phyloP scores from a whole-genome alignment of 2,329 filamentous ascomycete genomes.

The Basipetospora chlamydospora region DNA sequence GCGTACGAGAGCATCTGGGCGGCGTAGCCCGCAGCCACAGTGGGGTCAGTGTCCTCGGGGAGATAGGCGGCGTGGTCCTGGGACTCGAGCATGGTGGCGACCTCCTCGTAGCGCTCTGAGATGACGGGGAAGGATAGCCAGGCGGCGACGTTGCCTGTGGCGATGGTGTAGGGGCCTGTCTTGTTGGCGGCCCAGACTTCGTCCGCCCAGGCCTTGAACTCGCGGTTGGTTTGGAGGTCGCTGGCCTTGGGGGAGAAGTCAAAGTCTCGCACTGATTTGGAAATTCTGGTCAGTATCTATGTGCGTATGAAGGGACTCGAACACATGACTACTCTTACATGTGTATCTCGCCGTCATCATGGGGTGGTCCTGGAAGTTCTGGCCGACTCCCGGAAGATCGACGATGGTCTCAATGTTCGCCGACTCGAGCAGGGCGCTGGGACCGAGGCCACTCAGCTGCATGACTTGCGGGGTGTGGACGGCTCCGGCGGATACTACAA shows the following conservation, averaged over 20 bases:
- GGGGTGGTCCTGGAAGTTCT: conserved; percentile 39
- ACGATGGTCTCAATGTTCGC: conserved; percentile 30
- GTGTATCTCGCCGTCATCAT: conserved; percentile 7
- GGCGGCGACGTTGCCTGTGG: conserved; percentile 18
- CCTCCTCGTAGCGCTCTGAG: conserved; percentile 15
- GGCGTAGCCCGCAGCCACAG: conserved; percentile 20
- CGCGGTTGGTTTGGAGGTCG: conserved; percentile 7
- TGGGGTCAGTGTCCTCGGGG: conserved; percentile 15
- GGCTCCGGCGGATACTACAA: conserved; percentile 35
- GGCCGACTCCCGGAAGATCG: conserved; percentile 41
- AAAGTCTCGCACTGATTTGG: conserved; percentile 10
- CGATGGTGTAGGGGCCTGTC: conserved; percentile 18
- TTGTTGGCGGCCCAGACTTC: conserved; percentile 5
- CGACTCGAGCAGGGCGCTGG: conserved; percentile 22
- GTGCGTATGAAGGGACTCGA: too few relatives aligned
- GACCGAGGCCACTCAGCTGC: conserved; percentile 34
- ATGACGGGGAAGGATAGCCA: conserved; percentile 22
- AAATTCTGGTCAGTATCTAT: too few relatives aligned
- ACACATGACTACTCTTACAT: background rate
- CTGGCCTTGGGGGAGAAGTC: conserved; percentile 8
- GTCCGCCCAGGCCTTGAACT: conserved; percentile 10
- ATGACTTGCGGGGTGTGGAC: conserved; percentile 37
- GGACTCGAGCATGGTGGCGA: conserved; percentile 17
- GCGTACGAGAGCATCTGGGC: conserved; percentile 23
- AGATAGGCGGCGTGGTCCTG: conserved; percentile 19